Conservation (phyloP, 208 protist genomes). For the Acanthamoeba royreba region DNA sequence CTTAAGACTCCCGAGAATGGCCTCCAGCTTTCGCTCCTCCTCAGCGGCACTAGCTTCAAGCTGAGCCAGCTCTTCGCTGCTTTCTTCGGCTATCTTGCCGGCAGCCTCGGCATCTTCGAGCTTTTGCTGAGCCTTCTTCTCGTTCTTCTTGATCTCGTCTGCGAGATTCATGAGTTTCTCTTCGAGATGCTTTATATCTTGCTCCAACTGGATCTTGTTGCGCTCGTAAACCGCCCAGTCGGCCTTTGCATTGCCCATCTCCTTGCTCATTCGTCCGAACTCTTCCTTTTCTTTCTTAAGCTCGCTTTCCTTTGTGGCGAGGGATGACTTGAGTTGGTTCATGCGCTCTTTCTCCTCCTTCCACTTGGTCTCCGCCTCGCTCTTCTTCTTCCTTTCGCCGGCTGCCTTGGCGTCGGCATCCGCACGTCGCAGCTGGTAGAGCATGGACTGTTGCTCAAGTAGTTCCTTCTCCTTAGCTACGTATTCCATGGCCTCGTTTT, state of each 20-base stretch:
- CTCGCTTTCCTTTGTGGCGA: conserved; percentile 77
- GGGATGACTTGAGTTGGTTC: conserved; percentile 79
- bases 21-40: conserved; percentile 71
- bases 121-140: conserved; percentile 86
- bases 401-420: background rate
- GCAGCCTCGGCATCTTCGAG: conserved; percentile 78
- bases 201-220: conserved; percentile 76
- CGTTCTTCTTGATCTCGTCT: conserved; percentile 79
- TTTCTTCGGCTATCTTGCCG: conserved; percentile 71
- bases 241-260: conserved; percentile 54
- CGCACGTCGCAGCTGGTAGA: conserved; percentile 84
- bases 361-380: conserved; percentile 58
- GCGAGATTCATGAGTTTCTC: conserved; percentile 75
- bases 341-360: conserved; percentile 75
- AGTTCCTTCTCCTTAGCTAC: conserved; percentile 91
- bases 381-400: conserved; percentile 61
- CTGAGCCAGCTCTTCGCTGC: conserved; percentile 71
- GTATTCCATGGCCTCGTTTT: conserved; percentile 90
- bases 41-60: conserved; percentile 77
- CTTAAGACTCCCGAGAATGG: conserved; percentile 78
- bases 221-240: conserved; percentile 75
- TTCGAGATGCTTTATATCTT: conserved; percentile 77
- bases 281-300: conserved; percentile 62
- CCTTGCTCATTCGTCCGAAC: conserved; percentile 40
- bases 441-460: conserved; percentile 86